A percentile compares a stretch with the other conserved stretches of the same genome.
Conservation (phyloP, 129 eudicot species). For the Flaveria brownii region DNA sequence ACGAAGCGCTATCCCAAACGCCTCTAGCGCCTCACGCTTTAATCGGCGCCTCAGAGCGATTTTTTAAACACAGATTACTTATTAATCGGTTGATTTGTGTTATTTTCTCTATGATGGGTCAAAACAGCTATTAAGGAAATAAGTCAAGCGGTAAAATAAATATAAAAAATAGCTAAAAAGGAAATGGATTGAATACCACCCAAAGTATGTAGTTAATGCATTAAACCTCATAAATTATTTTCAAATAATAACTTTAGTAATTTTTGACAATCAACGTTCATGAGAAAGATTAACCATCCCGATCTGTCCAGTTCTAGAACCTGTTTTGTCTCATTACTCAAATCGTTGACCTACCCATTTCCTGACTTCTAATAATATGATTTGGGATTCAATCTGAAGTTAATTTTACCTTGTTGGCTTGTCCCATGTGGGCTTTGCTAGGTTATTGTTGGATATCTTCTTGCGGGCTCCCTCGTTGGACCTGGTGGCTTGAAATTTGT, state of each 20-base stretch:
- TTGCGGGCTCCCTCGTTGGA: constrained; percentile 93
- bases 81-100: background rate
- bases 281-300: background rate
- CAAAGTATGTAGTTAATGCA: background rate
- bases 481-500: constrained; percentile 96
- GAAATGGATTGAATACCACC: background rate
- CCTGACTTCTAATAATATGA: background rate
- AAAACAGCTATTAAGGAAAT: background rate
- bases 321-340: background rate
- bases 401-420: background rate
- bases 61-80: too few relatives aligned
- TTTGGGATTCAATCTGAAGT: constrained; percentile 19
- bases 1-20: too few relatives aligned
- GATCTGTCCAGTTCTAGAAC: background rate
- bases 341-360: background rate
- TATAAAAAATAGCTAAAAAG: background rate
- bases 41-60: too few relatives aligned
- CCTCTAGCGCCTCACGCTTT: too few relatives aligned
- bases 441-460: constrained; percentile 97
- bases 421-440: constrained; percentile 32
- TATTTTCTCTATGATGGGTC: background rate
- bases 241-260: constrained; percentile 1
- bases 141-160: background rate
- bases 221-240: background rate
- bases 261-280: background rate